A percentile compares a stretch with the other conserved stretches of the same genome.
Conservation (phyloP, 345 rosid species). For the Melastoma malabathricum region DNA sequence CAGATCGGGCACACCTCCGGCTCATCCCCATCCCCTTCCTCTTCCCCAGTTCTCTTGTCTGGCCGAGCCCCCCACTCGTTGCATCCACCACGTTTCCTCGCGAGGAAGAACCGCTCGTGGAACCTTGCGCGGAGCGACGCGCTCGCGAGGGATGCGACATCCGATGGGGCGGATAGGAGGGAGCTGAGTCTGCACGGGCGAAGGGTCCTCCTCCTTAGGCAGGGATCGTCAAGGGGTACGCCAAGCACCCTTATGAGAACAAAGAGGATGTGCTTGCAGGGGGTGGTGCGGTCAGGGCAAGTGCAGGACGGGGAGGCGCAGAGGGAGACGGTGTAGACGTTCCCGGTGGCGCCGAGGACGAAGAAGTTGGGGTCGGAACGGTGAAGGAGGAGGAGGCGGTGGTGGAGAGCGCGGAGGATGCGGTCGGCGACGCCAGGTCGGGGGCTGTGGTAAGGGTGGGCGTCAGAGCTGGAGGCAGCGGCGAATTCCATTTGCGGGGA, state of each 20-base stretch:
- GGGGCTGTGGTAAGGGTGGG: constrained; percentile 1
- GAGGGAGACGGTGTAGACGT: constrained; percentile 66
- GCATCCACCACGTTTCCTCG: background rate
- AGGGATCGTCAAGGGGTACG: constrained; percentile 41
- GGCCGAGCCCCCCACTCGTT: background rate
- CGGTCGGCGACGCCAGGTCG: constrained; percentile 36
- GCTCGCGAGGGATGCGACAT: constrained; percentile 39
- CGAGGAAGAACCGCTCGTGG: constrained; percentile 34
- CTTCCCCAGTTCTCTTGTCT: background rate
- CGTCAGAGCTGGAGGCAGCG: constrained; percentile 22
- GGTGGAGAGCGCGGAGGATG: constrained; percentile 55
- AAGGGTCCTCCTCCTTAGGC: constrained; percentile 52
- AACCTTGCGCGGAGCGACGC: constrained; percentile 39
- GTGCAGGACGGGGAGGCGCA: constrained; percentile 50
- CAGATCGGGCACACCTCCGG: constrained; percentile 55
- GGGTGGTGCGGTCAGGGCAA: constrained; percentile 73
- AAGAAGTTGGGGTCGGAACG: constrained; percentile 46
- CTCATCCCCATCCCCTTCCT: constrained; percentile 26
- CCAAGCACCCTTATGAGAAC: constrained; percentile 64
- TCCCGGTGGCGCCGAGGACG: constrained; percentile 72
- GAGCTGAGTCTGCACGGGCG: constrained; percentile 47
- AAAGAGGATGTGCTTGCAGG: constrained; percentile 81
- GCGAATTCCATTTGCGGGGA: too few species aligned
- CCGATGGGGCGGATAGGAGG: constrained; percentile 31
- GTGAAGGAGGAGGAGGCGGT: constrained; percentile 54